Conservation (phyloP, 257 asterid species). For the Schizonepeta tenuifolia region DNA sequence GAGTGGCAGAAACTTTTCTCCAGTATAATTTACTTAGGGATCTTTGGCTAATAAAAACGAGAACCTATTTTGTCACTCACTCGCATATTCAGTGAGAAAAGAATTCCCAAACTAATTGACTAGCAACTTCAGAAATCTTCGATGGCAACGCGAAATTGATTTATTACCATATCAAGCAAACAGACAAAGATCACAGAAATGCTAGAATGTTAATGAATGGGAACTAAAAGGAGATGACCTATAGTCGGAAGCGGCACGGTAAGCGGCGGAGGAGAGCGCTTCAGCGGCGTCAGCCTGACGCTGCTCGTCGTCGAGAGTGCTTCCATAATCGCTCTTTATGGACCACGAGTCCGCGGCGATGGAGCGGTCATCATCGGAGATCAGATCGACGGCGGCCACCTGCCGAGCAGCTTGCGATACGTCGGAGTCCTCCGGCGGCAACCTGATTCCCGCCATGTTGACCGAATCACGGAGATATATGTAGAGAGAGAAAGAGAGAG, state of each 20-base stretch:
- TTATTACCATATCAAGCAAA: not conserved
- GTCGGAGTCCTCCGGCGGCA: conserved; percentile 81
- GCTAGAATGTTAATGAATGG: conserved; percentile 13
- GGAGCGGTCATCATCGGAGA: conserved; percentile 97
- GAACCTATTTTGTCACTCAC: conserved; percentile 5
- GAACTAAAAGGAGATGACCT: conserved; percentile 46
- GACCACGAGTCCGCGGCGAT: conserved; percentile 99
- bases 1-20: not conserved
- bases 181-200: not conserved
- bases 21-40: not conserved
- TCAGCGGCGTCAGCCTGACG: conserved; percentile 98
- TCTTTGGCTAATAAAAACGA: not conserved
- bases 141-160: conserved; percentile 15
- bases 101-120: conserved; percentile 16
- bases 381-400: conserved; percentile 71
- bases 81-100: conserved; percentile 5
- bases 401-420: conserved; percentile 66
- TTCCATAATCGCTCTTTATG: conserved; percentile 95
- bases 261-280: conserved; percentile 73
- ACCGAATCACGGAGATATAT: conserved; percentile 19
- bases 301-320: conserved; percentile 98
- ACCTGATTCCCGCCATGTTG: conserved; percentile 86
- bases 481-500: conserved; percentile 3
- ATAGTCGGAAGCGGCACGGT: conserved; percentile 89
- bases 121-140: not conserved